A percentile compares a stretch with the other conserved stretches of the same genome.
phyloP scores from a whole-genome alignment of 768 basidiomycete genomes.

The Peribolospora baueri region DNA sequence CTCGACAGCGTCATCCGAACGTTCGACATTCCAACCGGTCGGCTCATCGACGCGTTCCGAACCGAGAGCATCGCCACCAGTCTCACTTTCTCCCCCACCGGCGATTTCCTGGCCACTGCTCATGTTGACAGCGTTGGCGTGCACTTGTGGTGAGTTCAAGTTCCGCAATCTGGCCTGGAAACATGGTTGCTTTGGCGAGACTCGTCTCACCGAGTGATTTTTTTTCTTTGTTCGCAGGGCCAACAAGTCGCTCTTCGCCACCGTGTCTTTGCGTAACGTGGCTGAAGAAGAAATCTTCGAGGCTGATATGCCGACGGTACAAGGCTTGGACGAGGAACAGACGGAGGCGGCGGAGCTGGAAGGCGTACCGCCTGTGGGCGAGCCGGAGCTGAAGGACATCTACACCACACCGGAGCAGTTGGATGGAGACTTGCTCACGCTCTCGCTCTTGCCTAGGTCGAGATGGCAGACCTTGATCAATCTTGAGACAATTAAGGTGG shows the following conservation, averaged over 20 bases:
- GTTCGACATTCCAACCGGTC: slow-evolving; percentile 81
- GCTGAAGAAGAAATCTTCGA: neutral
- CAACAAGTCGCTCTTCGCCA: neutral
- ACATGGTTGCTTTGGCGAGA: too few species aligned
- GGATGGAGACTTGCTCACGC: slow-evolving; percentile 69
- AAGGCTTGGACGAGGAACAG: slow-evolving; percentile 55
- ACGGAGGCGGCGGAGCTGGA: slow-evolving; percentile 22
- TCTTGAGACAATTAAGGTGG: slow-evolving; percentile 71
- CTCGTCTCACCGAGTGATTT: too few species aligned
- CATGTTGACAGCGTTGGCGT: slow-evolving; percentile 87
- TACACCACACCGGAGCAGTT: slow-evolving; percentile 51
- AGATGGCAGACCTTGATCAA: slow-evolving; percentile 95
- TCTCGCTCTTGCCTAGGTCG: slow-evolving; percentile 72
- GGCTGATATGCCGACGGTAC: slow-evolving; percentile 44
- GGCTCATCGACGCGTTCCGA: slow-evolving; percentile 73
- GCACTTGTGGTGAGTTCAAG: slow-evolving; percentile 50
- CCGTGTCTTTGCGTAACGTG: neutral
- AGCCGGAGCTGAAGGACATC: slow-evolving; percentile 14
- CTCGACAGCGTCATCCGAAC: slow-evolving; percentile 80
- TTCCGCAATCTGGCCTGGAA: too few species aligned
- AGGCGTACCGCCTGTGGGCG: slow-evolving; percentile 34
- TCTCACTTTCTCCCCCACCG: slow-evolving; percentile 75
- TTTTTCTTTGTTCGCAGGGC: neutral
- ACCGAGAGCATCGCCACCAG: slow-evolving; percentile 70
- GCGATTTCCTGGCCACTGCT: slow-evolving; percentile 82